Conservation (phyloP, 1,284 basidiomycete species). For the Bjerkandera adusta region DNA sequence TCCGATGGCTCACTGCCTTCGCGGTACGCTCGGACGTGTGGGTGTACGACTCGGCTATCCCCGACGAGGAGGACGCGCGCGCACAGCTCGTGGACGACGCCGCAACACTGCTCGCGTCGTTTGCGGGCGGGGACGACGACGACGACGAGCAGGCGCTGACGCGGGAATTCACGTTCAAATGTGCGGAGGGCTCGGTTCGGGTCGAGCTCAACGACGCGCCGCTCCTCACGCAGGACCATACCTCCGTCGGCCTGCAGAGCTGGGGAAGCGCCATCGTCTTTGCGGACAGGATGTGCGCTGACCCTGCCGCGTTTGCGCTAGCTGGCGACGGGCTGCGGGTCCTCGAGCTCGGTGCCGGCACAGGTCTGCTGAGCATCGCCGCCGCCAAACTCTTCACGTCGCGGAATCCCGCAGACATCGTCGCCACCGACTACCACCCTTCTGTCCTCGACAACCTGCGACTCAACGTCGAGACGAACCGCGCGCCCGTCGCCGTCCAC, state of each 20-base stretch:
- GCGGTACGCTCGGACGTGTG: constrained; percentile 56
- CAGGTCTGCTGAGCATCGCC: constrained; percentile 78
- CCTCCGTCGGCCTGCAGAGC: constrained; percentile 83
- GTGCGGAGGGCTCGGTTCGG: constrained; percentile 26
- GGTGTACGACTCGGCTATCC: constrained; percentile 32
- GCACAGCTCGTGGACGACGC: constrained; percentile 48
- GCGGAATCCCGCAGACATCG: constrained; percentile 26
- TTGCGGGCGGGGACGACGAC: constrained; percentile 38
- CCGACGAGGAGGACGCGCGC: constrained; percentile 35
- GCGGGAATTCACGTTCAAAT: constrained; percentile 52
- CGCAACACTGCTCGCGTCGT: constrained; percentile 55
- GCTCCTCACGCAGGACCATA: constrained; percentile 68
- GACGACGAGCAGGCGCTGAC: constrained; percentile 42
- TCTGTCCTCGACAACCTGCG: constrained; percentile 73
- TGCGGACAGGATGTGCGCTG: constrained; percentile 62
- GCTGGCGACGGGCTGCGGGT: constrained; percentile 38
- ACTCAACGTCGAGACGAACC: constrained; percentile 62
- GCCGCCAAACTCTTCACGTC: constrained; percentile 53
- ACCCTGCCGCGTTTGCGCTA: constrained; percentile 50
- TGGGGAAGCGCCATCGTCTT: constrained; percentile 85
- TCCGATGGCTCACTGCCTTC: constrained; percentile 63
- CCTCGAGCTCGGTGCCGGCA: constrained; percentile 87
- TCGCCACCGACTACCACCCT: constrained; percentile 83
- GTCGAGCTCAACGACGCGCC: constrained; percentile 81
- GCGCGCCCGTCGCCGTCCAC: constrained; percentile 37